Conservation (phyloP, 306 rosid species). For the Gleditsia sinensis region DNA sequence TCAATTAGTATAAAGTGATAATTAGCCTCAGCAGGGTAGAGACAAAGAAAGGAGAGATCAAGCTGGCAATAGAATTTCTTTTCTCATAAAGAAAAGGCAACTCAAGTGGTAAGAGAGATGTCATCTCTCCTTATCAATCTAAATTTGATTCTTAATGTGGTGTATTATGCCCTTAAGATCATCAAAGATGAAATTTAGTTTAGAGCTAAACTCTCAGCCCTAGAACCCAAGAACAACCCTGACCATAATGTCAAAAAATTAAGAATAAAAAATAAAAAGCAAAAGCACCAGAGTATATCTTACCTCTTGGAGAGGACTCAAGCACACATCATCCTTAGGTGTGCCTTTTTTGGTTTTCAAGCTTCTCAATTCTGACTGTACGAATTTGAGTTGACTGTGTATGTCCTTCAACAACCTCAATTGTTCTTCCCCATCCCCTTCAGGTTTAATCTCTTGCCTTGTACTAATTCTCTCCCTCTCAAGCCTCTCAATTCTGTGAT, state of each 20-base stretch:
- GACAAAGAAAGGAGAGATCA: neutral
- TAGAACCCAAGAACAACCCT: too few relatives aligned
- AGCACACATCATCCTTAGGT: slow-evolving; percentile 42
- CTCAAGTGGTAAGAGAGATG: too few relatives aligned
- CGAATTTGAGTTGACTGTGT: slow-evolving; percentile 50
- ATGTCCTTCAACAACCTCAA: slow-evolving; percentile 78
- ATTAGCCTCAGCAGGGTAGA: neutral
- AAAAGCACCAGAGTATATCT: slow-evolving; percentile 15
- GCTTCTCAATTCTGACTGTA: slow-evolving; percentile 59
- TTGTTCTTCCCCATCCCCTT: slow-evolving; percentile 58
- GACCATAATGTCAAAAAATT: too few relatives aligned
- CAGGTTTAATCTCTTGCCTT: slow-evolving; percentile 59
- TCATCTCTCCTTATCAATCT: too few relatives aligned
- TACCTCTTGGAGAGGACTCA: slow-evolving; percentile 67
- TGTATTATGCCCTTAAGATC: too few relatives aligned
- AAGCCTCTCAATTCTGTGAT: slow-evolving; percentile 60
- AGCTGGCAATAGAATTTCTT: neutral
- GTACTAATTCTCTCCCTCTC: slow-evolving; percentile 52
- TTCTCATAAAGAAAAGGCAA: slow-evolving; percentile 15
- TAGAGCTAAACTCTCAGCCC: too few relatives aligned
- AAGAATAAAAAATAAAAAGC: slow-evolving; percentile 26
- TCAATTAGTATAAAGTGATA: slow-evolving; percentile 22
- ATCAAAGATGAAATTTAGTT: too few relatives aligned
- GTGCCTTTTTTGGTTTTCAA: slow-evolving; percentile 44
- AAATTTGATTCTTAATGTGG: too few relatives aligned